phyloP scores from a whole-genome alignment of 306 rosid genomes.

The Delonix regia region DNA sequence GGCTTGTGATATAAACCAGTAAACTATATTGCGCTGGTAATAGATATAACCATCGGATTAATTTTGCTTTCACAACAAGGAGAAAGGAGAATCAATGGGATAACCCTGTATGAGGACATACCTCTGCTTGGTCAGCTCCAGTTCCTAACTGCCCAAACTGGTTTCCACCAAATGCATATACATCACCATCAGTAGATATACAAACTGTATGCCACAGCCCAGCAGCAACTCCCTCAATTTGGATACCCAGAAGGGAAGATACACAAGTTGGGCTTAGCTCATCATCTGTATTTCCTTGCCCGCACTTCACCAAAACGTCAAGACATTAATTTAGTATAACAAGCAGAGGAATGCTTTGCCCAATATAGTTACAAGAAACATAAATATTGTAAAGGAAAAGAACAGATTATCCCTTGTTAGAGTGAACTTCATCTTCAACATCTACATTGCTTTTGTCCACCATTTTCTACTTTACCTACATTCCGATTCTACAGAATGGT shows the following conservation, averaged over 20 bases:
- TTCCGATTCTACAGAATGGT: conserved; percentile 59
- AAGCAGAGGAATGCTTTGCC: conserved; percentile 37
- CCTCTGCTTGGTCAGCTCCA: conserved; percentile 90
- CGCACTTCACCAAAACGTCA: conserved; percentile 70
- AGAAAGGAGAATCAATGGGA: neutral
- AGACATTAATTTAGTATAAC: conserved; percentile 31
- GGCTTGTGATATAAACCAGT: neutral
- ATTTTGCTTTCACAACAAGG: conserved; percentile 6
- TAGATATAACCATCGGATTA: conserved; percentile 3
- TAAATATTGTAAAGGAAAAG: conserved; percentile 43
- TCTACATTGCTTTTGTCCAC: conserved; percentile 69
- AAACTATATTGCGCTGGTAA: neutral
- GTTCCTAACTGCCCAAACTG: conserved; percentile 99
- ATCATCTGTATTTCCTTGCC: conserved; percentile 92
- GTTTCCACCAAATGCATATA: conserved; percentile 89
- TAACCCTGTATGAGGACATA: conserved; percentile 32
- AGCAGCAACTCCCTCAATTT: conserved; percentile 75
- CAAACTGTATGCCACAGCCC: conserved; percentile 97
- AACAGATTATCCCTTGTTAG: conserved; percentile 54
- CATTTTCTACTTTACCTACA: conserved; percentile 76
- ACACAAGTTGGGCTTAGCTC: conserved; percentile 82
- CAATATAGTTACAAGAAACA: conserved; percentile 36
- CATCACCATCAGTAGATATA: conserved; percentile 82
- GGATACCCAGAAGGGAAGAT: conserved; percentile 82
- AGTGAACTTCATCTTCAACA: conserved; percentile 75